phyloP scores from a whole-genome alignment of 192 early-diverging fungal genomes.

The Linderina pennispora region DNA sequence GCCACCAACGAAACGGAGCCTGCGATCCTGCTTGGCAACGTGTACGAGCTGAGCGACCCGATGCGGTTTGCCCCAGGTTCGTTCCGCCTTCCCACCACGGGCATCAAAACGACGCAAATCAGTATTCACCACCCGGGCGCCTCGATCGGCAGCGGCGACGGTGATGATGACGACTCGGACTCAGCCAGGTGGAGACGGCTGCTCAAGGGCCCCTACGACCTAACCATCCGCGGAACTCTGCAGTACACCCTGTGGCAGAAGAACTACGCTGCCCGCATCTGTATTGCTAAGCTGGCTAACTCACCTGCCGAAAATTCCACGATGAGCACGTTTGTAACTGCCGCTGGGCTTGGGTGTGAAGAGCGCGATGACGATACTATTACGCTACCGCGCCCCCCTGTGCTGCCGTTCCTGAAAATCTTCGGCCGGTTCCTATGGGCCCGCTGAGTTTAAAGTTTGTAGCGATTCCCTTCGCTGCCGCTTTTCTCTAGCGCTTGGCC shows the following conservation, averaged over 20 bases:
- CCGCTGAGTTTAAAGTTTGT: no score
- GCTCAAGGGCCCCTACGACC: slow-evolving; percentile 44
- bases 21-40: slow-evolving; percentile 40
- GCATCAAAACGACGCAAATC: slow-evolving; percentile 40
- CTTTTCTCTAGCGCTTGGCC: no score
- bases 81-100: slow-evolving; percentile 19
- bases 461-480: no score
- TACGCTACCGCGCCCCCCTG: slow-evolving; percentile 24
- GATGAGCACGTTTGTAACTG: slow-evolving; percentile 1
- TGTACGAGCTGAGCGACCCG: slow-evolving; percentile 42
- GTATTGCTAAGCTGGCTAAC: slow-evolving; percentile 46
- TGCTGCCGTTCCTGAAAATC: slow-evolving; percentile 5
- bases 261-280: slow-evolving; percentile 44
- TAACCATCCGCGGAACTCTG: slow-evolving; percentile 48
- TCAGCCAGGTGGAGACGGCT: slow-evolving; percentile 34
- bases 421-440: no score
- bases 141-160: slow-evolving; percentile 16
- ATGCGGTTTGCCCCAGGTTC: slow-evolving; percentile 40
- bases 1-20: slow-evolving; percentile 34
- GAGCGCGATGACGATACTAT: slow-evolving; percentile 36
- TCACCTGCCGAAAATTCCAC: slow-evolving; percentile 31
- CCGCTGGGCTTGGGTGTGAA: slow-evolving; percentile 37
- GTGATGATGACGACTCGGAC: slow-evolving; percentile 27
- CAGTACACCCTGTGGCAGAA: slow-evolving; percentile 49
- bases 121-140: slow-evolving; percentile 43